Evolutionary conservation across 805 yeast genomes (phyloP).

Genomic region (Kazachstania martiniae): DNA sequence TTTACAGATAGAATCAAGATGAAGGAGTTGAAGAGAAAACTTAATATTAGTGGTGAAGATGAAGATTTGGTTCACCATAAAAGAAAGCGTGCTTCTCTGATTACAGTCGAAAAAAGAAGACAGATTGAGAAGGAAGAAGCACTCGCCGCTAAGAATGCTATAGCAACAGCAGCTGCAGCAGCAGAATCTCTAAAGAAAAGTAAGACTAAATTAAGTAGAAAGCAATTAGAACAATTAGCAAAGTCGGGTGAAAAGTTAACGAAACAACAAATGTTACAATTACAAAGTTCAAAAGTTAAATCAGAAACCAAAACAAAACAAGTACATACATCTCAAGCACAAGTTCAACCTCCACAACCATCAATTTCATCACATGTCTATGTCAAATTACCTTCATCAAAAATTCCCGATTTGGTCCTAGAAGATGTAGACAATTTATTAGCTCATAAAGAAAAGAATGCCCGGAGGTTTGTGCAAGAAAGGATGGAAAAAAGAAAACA

Average conservation of each 20-base stretch:
- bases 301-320: slow-evolving; percentile 1
- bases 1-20: slow-evolving; percentile 66
- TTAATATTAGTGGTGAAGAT: slow-evolving; percentile 75
- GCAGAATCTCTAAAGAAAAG: slow-evolving; percentile 7
- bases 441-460: slow-evolving; percentile 63
- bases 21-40: slow-evolving; percentile 61
- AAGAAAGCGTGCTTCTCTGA: slow-evolving; percentile 34
- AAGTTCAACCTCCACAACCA: slow-evolving; percentile 11
- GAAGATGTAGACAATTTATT: slow-evolving; percentile 70
- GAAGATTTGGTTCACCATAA: slow-evolving; percentile 72
- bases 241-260: slow-evolving; percentile 16
- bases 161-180: slow-evolving; percentile 10
- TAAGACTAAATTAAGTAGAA: slow-evolving; percentile 12
- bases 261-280: slow-evolving; percentile 15
- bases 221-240: slow-evolving; percentile 11
- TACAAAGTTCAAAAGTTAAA: slow-evolving; percentile 6
- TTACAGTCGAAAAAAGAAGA: slow-evolving; percentile 15
- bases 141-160: slow-evolving; percentile 10
- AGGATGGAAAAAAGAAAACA: slow-evolving; percentile 61
- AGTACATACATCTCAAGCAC: neutral
- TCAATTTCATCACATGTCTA: slow-evolving; percentile 49
- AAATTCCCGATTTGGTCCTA: slow-evolving; percentile 86
- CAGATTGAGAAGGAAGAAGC: slow-evolving; percentile 9
- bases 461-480: slow-evolving; percentile 76
- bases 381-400: slow-evolving; percentile 79